Percentiles rank a stretch among this genome's conserved stretches.
These are phyloP conservation scores for Coemansia sp. DNA, from an alignment of 192 early-diverging fungal species.

Conservation along the genomic window DNA sequence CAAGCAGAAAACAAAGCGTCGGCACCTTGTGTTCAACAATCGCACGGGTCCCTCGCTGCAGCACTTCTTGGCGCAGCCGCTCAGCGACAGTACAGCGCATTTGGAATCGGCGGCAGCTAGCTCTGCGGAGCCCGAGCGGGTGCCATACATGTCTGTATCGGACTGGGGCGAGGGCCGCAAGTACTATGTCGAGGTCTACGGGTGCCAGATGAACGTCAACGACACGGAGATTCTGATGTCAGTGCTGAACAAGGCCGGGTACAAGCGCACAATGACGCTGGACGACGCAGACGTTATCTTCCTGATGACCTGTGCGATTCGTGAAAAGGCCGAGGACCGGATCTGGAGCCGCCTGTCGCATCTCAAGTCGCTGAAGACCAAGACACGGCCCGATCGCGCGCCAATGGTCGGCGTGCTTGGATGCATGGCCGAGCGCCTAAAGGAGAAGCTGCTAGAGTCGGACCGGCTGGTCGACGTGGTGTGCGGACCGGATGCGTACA, in stretches of 20 bases:
- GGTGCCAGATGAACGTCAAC: conserved; percentile 82
- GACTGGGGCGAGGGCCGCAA: conserved; percentile 63
- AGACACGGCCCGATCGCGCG: conserved; percentile 55
- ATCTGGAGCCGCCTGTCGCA: conserved; percentile 68
- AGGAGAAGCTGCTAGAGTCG: conserved; percentile 66
- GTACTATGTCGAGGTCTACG: conserved; percentile 77
- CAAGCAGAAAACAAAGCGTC: conserved; percentile 1
- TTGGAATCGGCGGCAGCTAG: not conserved
- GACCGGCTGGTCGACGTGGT: conserved; percentile 74
- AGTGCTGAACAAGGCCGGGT: conserved; percentile 68
- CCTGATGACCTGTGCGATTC: conserved; percentile 76
- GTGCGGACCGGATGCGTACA: conserved; percentile 76
- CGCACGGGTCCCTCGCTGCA: conserved; percentile 51
- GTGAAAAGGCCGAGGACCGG: conserved; percentile 73
- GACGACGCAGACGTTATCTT: conserved; percentile 68
- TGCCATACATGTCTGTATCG: conserved; percentile 47
- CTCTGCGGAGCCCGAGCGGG: conserved; percentile 23
- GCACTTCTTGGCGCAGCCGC: conserved; percentile 51
- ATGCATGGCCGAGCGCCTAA: conserved; percentile 79
- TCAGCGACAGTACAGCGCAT: not conserved
- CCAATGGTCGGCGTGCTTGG: conserved; percentile 76
- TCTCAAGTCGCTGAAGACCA: conserved; percentile 60
- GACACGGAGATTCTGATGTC: conserved; percentile 78
- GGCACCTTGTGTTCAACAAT: conserved; percentile 50
- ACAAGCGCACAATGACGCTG: conserved; percentile 58